Evolutionary conservation across 2,329 filamentous ascomycete species (phyloP).

Genomic region (Myriosclerotinia curreyana): DNA sequence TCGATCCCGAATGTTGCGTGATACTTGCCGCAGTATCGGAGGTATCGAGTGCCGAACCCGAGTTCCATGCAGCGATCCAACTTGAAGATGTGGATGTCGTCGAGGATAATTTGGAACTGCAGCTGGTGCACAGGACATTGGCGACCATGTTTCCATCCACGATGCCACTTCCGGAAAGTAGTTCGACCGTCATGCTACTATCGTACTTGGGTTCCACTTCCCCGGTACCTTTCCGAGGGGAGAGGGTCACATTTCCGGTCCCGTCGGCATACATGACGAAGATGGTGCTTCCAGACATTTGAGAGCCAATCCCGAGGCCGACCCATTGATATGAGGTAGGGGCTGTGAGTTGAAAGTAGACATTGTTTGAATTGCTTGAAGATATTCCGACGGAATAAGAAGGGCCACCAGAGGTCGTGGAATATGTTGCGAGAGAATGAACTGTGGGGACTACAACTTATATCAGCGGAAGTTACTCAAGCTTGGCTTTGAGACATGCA

Average conservation of each 20-base stretch:
- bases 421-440: conserved; percentile 30
- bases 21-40: conserved; percentile 26
- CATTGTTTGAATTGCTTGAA: conserved; percentile 43
- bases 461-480: not conserved
- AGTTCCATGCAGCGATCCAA: conserved; percentile 37
- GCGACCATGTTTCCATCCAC: conserved; percentile 52
- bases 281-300: conserved; percentile 56
- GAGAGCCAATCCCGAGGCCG: conserved; percentile 53
- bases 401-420: conserved; percentile 23
- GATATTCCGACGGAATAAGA: conserved; percentile 34
- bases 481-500: not conserved
- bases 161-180: conserved; percentile 52
- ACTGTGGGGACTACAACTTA: conserved; percentile 23
- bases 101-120: conserved; percentile 19
- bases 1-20: conserved; percentile 27
- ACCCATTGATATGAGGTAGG: conserved; percentile 54
- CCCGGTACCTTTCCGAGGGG: conserved; percentile 47
- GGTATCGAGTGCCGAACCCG: conserved; percentile 30
- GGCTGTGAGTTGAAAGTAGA: conserved; percentile 56
- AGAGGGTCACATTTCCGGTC: conserved; percentile 53
- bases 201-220: conserved; percentile 47
- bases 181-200: conserved; percentile 42
- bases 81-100: conserved; percentile 28
- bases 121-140: conserved; percentile 51
- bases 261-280: conserved; percentile 56